Base-by-base conservation (phyloP, 345 rosid genomes). In the Crucihimalaya himalaica region DNA sequence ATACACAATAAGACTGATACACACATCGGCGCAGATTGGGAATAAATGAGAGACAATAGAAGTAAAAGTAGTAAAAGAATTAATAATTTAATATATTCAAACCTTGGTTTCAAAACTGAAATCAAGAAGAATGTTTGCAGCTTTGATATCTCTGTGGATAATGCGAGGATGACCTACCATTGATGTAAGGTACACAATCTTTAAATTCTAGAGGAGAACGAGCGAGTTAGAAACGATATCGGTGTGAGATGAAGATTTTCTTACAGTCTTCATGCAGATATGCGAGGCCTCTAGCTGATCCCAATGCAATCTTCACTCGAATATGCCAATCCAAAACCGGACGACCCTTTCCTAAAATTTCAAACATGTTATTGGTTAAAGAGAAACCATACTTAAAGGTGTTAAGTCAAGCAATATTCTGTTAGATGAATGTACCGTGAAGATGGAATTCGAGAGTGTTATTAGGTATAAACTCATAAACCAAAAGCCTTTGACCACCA, bases 231-330 rank as follows among this genome's bases (percentile, higher is more conserved):
- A 61, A 57, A 13, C 15, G 42, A 21, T 54, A 63, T 10, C 20
- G 5, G 63, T 53, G 60, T 20, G 31, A 27, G 14, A 21, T 40
- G 43, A 28, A 29, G 15, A 55, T 23, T 19, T 34, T 34, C 93
- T 72, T 85, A 95, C 99, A 95, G 75, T 91, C 99, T 84, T 95
- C 99, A 51, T 95, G 99, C 60, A 94, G 82, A 79, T 91, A 94
- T 34, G 95, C 97, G 76, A 94, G 93, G 45, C 99, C 99, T 72
- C 84, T 88, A 32, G 99, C 96, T 25, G 97, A 82, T 53, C 99
- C 99, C 55, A 95, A 19, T 31, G 99, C 97, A 76, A 95, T 88
- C 76, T 81, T 88, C 60, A 89, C 70, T 85, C 99, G 82, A 0
- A 71, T 83, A 9, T 87, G 62, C 93, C 95, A 89, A 5, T 87